Evolutionary conservation across 1,284 basidiomycete species (phyloP).

Genomic region (Rhodotorula sp.): DNA sequence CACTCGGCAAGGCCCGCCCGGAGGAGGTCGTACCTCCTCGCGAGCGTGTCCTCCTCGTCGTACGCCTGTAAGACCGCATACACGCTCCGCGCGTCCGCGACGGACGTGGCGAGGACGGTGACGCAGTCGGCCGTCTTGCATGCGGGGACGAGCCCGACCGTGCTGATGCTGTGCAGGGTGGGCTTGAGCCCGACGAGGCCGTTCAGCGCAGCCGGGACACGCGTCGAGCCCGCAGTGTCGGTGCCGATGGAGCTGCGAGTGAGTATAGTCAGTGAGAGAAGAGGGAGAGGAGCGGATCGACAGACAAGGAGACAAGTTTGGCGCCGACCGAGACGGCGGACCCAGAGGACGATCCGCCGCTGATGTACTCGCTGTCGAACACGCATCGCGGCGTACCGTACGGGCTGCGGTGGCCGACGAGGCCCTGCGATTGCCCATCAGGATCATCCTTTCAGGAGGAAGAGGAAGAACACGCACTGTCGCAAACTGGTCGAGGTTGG

Average conservation of each 20-base stretch:
- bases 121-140: constrained; percentile 21
- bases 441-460: no score
- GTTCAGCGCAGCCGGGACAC: constrained; percentile 22
- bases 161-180: constrained; percentile 8
- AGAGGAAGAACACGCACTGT: not conserved
- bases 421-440: not conserved
- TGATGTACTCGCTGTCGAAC: constrained; percentile 6
- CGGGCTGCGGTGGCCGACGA: constrained; percentile 10
- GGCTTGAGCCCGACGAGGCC: constrained; percentile 26
- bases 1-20: not conserved
- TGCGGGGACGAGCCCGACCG: constrained; percentile 17
- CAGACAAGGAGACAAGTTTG: not conserved
- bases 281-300: no score
- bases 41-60: constrained; percentile 15
- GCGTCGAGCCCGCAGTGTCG: constrained; percentile 24
- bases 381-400: constrained; percentile 18
- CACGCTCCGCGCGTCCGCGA: constrained; percentile 6
- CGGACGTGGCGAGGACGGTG: constrained; percentile 7
- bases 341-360: constrained; percentile 14
- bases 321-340: constrained; percentile 22
- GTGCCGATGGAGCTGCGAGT: constrained; percentile 16
- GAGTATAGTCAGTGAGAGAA: no score
- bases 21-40: not conserved
- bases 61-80: constrained; percentile 7
- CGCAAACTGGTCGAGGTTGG: constrained; percentile 29